A percentile compares a stretch with the other conserved stretches of the same genome.
Conservation (phyloP, 2,329 filamentous ascomycete species). For the Trichophyton verrucosum region DNA sequence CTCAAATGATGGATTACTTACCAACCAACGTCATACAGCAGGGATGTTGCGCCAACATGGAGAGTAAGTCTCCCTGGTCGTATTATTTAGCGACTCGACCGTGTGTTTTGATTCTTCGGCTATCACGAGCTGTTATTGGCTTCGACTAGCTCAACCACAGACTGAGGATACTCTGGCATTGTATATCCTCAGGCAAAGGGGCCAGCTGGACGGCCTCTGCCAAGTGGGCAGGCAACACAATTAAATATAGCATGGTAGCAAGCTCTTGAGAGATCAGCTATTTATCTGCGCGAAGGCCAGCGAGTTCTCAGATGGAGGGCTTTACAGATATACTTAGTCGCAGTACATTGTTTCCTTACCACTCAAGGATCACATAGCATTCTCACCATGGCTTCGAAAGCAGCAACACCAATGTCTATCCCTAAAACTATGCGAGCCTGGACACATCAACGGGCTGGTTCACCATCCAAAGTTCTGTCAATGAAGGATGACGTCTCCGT, state of each 20-base stretch:
- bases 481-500: constrained; percentile 5
- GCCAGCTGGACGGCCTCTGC: not conserved
- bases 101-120: not conserved
- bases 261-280: not conserved
- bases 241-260: not conserved
- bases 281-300: not conserved
- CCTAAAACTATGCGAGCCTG: constrained; percentile 6
- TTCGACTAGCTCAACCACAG: not conserved
- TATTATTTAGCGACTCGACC: not conserved
- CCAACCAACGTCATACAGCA: not conserved
- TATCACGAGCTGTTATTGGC: not conserved
- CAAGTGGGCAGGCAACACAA: not conserved
- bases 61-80: not conserved
- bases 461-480: constrained; percentile 6
- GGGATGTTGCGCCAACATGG: not conserved
- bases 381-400: not conserved
- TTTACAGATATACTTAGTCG: not conserved
- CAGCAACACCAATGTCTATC: not conserved
- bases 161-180: not conserved
- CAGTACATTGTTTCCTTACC: not conserved
- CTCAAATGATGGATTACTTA: too few species aligned
- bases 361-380: not conserved
- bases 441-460: constrained; percentile 3
- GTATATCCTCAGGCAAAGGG: not conserved
- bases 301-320: not conserved